Evolutionary conservation across 495 filamentous ascomycete genomes (phyloP).

Genomic region (Evernia prunastri): DNA sequence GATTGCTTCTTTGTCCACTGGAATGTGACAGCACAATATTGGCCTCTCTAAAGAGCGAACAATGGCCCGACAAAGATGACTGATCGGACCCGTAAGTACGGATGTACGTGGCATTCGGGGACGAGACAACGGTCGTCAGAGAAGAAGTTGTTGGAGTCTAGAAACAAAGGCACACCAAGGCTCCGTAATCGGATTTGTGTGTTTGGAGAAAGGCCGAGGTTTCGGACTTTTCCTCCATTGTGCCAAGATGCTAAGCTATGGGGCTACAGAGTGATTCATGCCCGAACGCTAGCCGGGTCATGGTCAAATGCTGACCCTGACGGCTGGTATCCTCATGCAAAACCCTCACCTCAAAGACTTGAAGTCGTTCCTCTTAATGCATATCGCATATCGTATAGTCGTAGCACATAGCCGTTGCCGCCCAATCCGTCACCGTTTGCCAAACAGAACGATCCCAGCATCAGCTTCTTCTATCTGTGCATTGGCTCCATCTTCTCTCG

Average conservation of each 20-base stretch:
- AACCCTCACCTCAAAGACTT: background rate
- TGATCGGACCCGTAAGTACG: background rate
- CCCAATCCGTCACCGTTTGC: background rate
- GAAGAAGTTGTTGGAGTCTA: background rate
- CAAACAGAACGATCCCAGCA: conserved; percentile 17
- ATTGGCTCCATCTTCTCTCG: conserved; percentile 20
- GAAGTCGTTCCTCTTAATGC: background rate
- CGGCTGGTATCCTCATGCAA: background rate
- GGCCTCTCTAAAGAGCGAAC: background rate
- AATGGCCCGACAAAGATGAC: background rate
- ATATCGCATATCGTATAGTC: background rate
- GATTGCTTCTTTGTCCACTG: background rate
- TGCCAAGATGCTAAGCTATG: background rate
- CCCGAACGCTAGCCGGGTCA: background rate
- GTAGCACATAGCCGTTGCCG: background rate
- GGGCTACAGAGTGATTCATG: background rate
- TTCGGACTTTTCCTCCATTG: background rate
- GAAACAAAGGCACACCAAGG: background rate
- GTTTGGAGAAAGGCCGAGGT: background rate
- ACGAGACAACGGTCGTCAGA: background rate
- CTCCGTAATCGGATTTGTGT: background rate
- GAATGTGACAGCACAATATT: background rate
- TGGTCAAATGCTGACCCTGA: background rate
- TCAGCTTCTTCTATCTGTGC: conserved; percentile 18
- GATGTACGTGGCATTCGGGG: background rate